Conservation (phyloP, 306 rosid species). For the Corylus heterophylla region DNA sequence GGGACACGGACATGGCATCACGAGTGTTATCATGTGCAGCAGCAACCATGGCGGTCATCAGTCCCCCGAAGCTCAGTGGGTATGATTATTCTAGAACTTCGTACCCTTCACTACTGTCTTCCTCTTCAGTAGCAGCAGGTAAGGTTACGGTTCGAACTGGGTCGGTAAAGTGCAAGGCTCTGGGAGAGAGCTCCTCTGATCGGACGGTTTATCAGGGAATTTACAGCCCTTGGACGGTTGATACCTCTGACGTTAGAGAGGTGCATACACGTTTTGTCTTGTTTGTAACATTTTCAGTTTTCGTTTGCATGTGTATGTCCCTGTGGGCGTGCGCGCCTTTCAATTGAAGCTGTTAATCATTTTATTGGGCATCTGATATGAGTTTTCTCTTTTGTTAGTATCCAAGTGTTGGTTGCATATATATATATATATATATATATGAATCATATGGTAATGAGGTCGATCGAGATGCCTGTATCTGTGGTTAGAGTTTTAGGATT, state of each 20-base stretch:
- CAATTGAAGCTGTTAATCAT: background rate
- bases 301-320: background rate
- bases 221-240: conserved; percentile 89
- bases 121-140: background rate
- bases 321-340: background rate
- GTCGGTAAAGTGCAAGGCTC: conserved; percentile 53
- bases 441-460: background rate
- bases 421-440: too few species aligned
- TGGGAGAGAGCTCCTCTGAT: conserved; percentile 47
- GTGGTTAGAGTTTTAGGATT: background rate
- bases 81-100: background rate
- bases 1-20: background rate
- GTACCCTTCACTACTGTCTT: background rate
- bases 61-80: background rate
- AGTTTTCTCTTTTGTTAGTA: background rate
- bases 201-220: conserved; percentile 58
- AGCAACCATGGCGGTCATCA: background rate
- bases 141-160: conserved; percentile 11
- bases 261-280: conserved; percentile 17
- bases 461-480: background rate
- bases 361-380: background rate
- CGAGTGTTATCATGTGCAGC: conserved; percentile 6
- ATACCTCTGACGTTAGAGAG: conserved; percentile 75
- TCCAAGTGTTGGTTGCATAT: background rate
- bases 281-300: background rate